Base-by-base conservation (phyloP, 257 asterid species). In the Solanum corneliomulleri region DNA sequence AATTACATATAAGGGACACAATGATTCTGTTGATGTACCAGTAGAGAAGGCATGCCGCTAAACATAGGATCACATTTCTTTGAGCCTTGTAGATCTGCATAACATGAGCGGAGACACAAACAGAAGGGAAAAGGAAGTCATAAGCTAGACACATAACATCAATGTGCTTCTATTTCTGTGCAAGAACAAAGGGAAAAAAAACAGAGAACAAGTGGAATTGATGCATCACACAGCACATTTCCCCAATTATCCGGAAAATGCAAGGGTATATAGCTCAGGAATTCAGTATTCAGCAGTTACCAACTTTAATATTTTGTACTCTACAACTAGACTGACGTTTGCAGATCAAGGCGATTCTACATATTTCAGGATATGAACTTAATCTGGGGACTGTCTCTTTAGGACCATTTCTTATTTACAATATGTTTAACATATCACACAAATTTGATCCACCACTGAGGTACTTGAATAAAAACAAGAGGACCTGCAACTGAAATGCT, bases 11-110 rank as follows among this genome's bases (percentile, higher is more conserved):
- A 11, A 77, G 39, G 23, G 27, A 35, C 15, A 27, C 11, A 60
- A 16, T 35, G 64, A 49, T 21, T 70, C 71, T 62, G 42, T n/a
- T 77, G 7, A 31, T 42, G 75, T 92, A 96, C 99, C 99, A 94
- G 69, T 95, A 96, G 37, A 96, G 95, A 74, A 96, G 91, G 91
- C 97, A 93, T 3, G 98, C 93, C 27, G 90, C 92, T 23, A 83
- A 85, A 35, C 99, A 96, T 70, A 96, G 83, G 86, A 96, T 94
- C 25, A 87, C 93, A 29, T 96, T 96, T 90, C 98, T 94, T 88
- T 95, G 99, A 89, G 99, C 92, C 93, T 96, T 96, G 94, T 91
- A 95, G 33, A 93, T 91, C 99, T 95, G 93, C 84, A 84, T 4
- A 85, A 58, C 85, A 85, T 71, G 74, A 90, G 23, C n/a, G 69